Base-by-base conservation (phyloP, 2,329 filamentous ascomycete species). In the Penicillium sclerotigenum region DNA sequence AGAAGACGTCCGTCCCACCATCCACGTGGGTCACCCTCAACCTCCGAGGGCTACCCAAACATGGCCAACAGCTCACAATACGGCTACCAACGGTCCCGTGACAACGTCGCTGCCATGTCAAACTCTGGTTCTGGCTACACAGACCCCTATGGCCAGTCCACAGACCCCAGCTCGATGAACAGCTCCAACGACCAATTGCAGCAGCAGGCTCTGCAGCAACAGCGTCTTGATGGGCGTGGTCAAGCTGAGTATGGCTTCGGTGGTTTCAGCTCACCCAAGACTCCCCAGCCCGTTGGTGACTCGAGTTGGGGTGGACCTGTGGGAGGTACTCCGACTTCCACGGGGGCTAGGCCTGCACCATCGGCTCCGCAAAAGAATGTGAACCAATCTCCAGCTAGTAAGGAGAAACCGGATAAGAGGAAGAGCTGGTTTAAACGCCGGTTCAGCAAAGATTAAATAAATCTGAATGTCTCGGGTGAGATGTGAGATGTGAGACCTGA, bases 121-220 rank as follows among this genome's bases (percentile, higher is more conserved):
- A 71, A 68, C 18, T 85, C 86, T 11, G 87, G 86, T 22, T 89
- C 86, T 67, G 89, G 86, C 85, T 87, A 60, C 52, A 79, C 79
- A 51, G 91, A 96, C 56, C 86, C 86, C 13, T 87, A 84, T 69
- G 87, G 86, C 54, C 92, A 94, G 73, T 87, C 87, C 62, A 96
- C 91, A 57, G 91, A 96, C 70, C 92, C 90, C 77, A 94, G 89
- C 76, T 96, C 91, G 69, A 89, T 96, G 70, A 96, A 96, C 76
- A 95, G 90, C 76, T 96, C 91, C 1, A 84, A 95, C 64, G 90
- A 96, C 70, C 87, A 90, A 59, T 79, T 86, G 24, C 77, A 80
- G 56, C 82, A 86, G 49, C 71, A 73, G 45, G 68, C 66, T 52
- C 60, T 72, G 49, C 66, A 68, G 63, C 64, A 72, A 61, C 59